A percentile compares a stretch with the other conserved stretches of the same genome.
These are phyloP conservation scores for Cryoendolithus antarcticus DNA, from an alignment of 2,329 filamentous ascomycete genomes.

Conservation along the genomic window DNA sequence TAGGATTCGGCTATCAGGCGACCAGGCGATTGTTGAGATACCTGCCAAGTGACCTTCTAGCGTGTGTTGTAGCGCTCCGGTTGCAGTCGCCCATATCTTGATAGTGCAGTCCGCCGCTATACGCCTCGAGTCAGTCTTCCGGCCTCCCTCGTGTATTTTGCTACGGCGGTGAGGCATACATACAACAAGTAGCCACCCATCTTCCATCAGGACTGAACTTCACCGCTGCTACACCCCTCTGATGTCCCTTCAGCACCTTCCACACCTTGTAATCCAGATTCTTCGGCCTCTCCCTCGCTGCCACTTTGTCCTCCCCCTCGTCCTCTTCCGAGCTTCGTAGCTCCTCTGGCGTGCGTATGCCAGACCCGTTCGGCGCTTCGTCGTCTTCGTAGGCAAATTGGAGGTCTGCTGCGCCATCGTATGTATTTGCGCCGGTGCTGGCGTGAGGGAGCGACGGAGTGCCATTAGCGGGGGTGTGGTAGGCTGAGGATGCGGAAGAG, in stretches of 20 bases:
- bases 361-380: slow-evolving; percentile 13
- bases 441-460: slow-evolving; percentile 1
- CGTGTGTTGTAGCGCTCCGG: slow-evolving; percentile 71
- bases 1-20: slow-evolving; percentile 73
- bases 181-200: slow-evolving; percentile 72
- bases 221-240: slow-evolving; percentile 67
- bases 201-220: slow-evolving; percentile 83
- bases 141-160: no score
- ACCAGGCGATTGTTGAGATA: slow-evolving; percentile 88
- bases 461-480: slow-evolving; percentile 3
- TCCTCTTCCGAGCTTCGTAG: slow-evolving; percentile 3
- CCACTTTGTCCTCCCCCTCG: slow-evolving; percentile 11
- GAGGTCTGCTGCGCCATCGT: slow-evolving; percentile 7
- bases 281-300: slow-evolving; percentile 33
- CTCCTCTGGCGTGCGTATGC: slow-evolving; percentile 16
- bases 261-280: slow-evolving; percentile 56
- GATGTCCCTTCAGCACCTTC: slow-evolving; percentile 65
- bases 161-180: slow-evolving; percentile 19
- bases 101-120: slow-evolving; percentile 64
- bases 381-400: slow-evolving; percentile 23
- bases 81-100: slow-evolving; percentile 77
- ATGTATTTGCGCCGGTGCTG: not conserved
- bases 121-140: slow-evolving; percentile 2
- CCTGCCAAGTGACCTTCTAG: slow-evolving; percentile 89
- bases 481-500: slow-evolving; percentile 6